Conservation (phyloP, 169 alveolate genomes). For the Plasmodium fragile region DNA sequence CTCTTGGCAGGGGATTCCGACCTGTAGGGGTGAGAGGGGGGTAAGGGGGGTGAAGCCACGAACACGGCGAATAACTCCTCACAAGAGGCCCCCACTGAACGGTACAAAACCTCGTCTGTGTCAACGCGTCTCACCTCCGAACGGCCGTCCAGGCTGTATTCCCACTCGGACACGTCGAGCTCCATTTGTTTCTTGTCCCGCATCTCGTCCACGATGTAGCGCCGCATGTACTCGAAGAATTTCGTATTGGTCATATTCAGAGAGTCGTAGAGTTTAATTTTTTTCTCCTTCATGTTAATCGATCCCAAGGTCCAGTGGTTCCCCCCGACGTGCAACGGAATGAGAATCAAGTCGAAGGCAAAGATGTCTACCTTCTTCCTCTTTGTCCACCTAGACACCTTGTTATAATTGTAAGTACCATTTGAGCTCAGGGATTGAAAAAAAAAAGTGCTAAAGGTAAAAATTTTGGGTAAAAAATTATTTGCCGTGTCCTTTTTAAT, state of each 20-base stretch:
- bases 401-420: conserved; percentile 85
- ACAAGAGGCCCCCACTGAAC: not conserved
- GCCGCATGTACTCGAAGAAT: conserved; percentile 75
- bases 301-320: conserved; percentile 92
- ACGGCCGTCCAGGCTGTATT: conserved; percentile 10
- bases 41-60: not conserved
- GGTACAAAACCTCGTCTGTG: not conserved
- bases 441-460: conserved; percentile 90
- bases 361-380: conserved; percentile 89
- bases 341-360: conserved; percentile 83
- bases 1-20: conserved; percentile 86
- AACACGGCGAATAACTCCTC: not conserved
- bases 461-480: conserved; percentile 75
- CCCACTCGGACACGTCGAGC: conserved; percentile 44
- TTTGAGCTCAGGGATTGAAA: conserved; percentile 82
- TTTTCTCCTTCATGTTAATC: conserved; percentile 85
- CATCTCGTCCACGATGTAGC: conserved; percentile 87
- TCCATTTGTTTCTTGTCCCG: conserved; percentile 78
- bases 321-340: conserved; percentile 88
- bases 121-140: conserved; percentile 29
- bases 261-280: conserved; percentile 86
- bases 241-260: conserved; percentile 80
- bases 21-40: not conserved
- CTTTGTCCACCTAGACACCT: conserved; percentile 90
- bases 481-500: conserved; percentile 21